These are phyloP conservation scores for Tylopilus subfusipes DNA, from an alignment of 768 basidiomycete species.

Conservation along the genomic window DNA sequence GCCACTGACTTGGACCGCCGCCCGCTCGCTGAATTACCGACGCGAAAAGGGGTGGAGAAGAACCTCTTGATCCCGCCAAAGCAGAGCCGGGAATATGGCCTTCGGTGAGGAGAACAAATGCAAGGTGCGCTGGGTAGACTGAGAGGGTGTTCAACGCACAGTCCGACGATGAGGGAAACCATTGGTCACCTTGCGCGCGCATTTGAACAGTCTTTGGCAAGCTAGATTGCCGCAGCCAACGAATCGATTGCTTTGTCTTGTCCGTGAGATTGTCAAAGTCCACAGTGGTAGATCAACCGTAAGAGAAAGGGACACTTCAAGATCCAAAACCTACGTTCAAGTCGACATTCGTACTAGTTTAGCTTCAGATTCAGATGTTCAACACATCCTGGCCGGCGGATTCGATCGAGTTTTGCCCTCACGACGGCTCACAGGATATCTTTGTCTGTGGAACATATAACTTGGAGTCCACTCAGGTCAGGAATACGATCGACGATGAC, in stretches of 20 bases:
- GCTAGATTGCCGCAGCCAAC: slow-evolving; percentile 67
- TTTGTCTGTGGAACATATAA: slow-evolving; percentile 93
- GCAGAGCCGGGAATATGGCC: slow-evolving; percentile 36
- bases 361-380: slow-evolving; percentile 16
- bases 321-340: too few species aligned
- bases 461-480: slow-evolving; percentile 42
- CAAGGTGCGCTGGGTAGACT: slow-evolving; percentile 86
- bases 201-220: slow-evolving; percentile 81
- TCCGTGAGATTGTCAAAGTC: slow-evolving; percentile 79
- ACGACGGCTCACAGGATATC: slow-evolving; percentile 51
- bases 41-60: slow-evolving; percentile 62
- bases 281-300: slow-evolving; percentile 17
- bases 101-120: slow-evolving; percentile 77
- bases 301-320: background rate
- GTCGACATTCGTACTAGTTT: background rate
- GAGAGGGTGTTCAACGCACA: slow-evolving; percentile 6
- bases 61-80: slow-evolving; percentile 30
- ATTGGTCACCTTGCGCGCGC: slow-evolving; percentile 73
- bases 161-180: background rate
- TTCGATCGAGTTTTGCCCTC: slow-evolving; percentile 88
- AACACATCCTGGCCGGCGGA: slow-evolving; percentile 87
- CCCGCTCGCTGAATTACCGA: slow-evolving; percentile 81
- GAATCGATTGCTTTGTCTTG: slow-evolving; percentile 71
- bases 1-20: slow-evolving; percentile 68
- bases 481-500: background rate